Conservation (phyloP, 805 yeast species). For the Metschnikowia proteae region DNA sequence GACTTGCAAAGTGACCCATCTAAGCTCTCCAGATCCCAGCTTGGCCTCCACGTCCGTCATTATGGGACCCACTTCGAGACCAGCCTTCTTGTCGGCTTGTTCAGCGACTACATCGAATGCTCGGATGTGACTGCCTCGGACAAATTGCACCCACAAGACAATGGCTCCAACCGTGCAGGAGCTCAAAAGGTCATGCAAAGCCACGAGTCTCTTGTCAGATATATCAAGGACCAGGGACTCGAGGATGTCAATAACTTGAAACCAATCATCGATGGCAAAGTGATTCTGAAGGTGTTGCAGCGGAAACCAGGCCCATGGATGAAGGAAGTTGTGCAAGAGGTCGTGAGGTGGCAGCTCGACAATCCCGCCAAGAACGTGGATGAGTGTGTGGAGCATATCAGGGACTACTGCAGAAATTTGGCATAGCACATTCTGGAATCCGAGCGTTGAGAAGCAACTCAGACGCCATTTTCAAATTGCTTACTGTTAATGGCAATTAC, state of each 20-base stretch:
- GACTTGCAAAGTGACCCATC: slow-evolving; percentile 13
- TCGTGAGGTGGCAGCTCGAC: slow-evolving; percentile 75
- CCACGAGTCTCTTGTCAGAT: slow-evolving; percentile 31
- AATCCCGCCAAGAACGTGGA: slow-evolving; percentile 53
- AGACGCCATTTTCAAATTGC: too few relatives aligned
- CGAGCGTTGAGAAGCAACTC: too few relatives aligned
- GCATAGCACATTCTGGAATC: neutral
- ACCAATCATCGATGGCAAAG: slow-evolving; percentile 76
- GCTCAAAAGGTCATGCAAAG: slow-evolving; percentile 14
- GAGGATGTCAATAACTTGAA: slow-evolving; percentile 46
- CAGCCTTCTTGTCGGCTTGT: slow-evolving; percentile 37
- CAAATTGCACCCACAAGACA: neutral
- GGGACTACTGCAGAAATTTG: slow-evolving; percentile 16
- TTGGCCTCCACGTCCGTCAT: slow-evolving; percentile 57
- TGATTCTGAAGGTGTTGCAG: slow-evolving; percentile 46
- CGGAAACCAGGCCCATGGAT: slow-evolving; percentile 89
- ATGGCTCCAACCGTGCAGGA: neutral
- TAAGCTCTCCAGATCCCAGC: slow-evolving; percentile 44
- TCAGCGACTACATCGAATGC: slow-evolving; percentile 20
- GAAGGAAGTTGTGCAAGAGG: slow-evolving; percentile 48
- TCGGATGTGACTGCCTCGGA: neutral
- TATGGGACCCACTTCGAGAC: slow-evolving; percentile 52
- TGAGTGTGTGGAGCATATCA: slow-evolving; percentile 50
- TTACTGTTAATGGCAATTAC: too few relatives aligned
- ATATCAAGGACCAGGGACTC: slow-evolving; percentile 34